Evolutionary conservation across 2,329 filamentous ascomycete species (phyloP), one percentile per base, ranked within the genome.

Genomic region (Ceratocystis alfenasii): DNA sequence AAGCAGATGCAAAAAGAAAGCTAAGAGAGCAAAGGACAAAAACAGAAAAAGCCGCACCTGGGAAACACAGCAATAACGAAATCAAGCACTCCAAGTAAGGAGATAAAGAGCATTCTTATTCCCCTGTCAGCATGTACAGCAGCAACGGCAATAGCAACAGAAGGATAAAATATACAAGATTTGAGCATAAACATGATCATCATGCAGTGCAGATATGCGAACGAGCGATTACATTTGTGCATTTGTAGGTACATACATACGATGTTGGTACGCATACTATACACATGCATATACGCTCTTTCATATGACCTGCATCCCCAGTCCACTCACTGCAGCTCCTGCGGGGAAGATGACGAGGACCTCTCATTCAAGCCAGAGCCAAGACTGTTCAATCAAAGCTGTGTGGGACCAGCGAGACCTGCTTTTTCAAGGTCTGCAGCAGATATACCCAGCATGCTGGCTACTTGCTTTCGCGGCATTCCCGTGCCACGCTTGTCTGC

Each of bases 391-490:
- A 64, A 48, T 65, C 45, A 67, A 33, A 64, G 66, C 48, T 50
- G 61, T 2, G 61, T 48, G 28, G 64, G 33, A 2, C 50, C 61
- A 30, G 63, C 28, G 8, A 67, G 36, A n/a, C 66, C 66, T 30
- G 66, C 62, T 60, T 67, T 67, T 55, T 67, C 66, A 59, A 64
- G 50, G 50, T 67, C 65, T 6, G 76, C 75, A 12, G 77, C 76
- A 5, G 76, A 76, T 3, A 75, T 75, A 46, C 77, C 77, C 53
- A 79, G 70, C 77, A 79, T 78, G 69, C 76, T 78, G 22, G 77
- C 76, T 28, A 85, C 82, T 71, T 84, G 82, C 72, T 85, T 85
- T 69, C 82, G 74, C 64, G 81, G 71, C 62, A 85, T 74, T 33
- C 80, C 79, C 48, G 77, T 77, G 6, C 76, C 76, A n/a, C 78